Evolutionary conservation across 495 filamentous ascomycete species (phyloP), one percentile per base, ranked within the genome.

Genomic region (Friedmanniomyces simplex): DNA sequence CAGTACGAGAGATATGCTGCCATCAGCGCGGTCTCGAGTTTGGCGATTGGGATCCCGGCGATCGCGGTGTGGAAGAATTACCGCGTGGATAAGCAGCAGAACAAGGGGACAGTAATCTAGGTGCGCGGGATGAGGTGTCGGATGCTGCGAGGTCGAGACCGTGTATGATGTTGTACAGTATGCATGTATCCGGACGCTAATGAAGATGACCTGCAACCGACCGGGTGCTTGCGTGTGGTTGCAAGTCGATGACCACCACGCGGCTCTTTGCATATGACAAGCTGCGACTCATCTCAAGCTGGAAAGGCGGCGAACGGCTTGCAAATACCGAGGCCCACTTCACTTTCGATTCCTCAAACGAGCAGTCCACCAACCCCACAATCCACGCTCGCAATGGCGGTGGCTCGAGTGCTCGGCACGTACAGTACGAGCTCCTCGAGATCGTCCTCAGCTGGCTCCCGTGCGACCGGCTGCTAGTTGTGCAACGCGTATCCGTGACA

Each of bases 51-150:
- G 25, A 52, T 52, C 20, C 49, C 49, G 20, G 49, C 49, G 16
- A 52, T 52, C 14, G 49, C 49, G 1, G 49, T 52, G 26, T 52
- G 49, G 49, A 52, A 52, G 49, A 52, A 52, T 36, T 52, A 52
- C 30, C 11, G 49, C 3, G 49, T 52, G 26, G 49, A 52, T n/a
- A 52, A 52, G 30, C 26, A 32, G 25, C 49, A 52, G 49, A 52
- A 52, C 20, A 52, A 52, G 49, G 49, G 49, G 2, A 52, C 49
- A 13, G n/a, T 52, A 2, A 52, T 52, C 16, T 52, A 21, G 20
- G 46, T n/a, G n/a, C n/a, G n/a, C n/a, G n/a, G n/a, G n/a, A n/a
- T n/a, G n/a, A n/a, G n/a, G n/a, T n/a, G n/a, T n/a, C n/a, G n/a
- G n/a, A n/a, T n/a, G n/a, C n/a, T n/a, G n/a, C 46, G 25, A 49